Evolutionary conservation across 2,329 filamentous ascomycete species (phyloP), one percentile per base, ranked within the genome.

Genomic region (Pseudogymnoascus sp.): DNA sequence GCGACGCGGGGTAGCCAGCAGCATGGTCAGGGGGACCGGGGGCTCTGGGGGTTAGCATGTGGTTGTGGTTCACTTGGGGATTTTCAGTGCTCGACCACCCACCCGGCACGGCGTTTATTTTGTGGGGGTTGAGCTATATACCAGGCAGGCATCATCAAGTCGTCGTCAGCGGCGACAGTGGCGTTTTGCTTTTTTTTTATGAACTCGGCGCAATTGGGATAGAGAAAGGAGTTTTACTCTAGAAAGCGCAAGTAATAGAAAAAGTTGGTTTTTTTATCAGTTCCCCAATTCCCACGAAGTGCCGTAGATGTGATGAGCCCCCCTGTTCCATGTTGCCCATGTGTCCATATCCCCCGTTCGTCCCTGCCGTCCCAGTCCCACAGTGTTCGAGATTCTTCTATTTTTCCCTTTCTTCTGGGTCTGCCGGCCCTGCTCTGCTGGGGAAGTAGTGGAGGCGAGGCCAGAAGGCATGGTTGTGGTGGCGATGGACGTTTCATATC

Each of bases 111-210:
- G 47, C 25, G 47, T 33, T 33, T 56, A 56, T 31, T 56, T 56
- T 56, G 47, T 33, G 47, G 47, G 42, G 47, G 12, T 56, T 56
- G 47, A 56, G 47, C 25, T 56, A 56, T 56, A 56, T 56, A 56
- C 47, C 47, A 56, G 47, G 28, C 47, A 56, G 8, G 47, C 47
- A 33, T 56, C 6, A 21, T 21, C n/a, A 56, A 50, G 47, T 33
- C 47, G 47, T 56, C 47, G 28, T 31, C 47, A 11, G 25, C 25
- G 25, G 21, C 28, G n/a, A 6, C 11, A 10, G 40, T 31, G 47
- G 47, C 25, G 25, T 23, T 50, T 53, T 56, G 25, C 8, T 18
- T 18, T 25, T 18, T 56, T 33, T 56, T 56, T 2, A 28, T 53
- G 47, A 33, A 18, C 25, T 56, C n/a, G 47, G 47, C 47, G 47